These are phyloP conservation scores for Fusarium equiseti DNA, from an alignment of 2,329 filamentous ascomycete species.

Conservation along the genomic window DNA sequence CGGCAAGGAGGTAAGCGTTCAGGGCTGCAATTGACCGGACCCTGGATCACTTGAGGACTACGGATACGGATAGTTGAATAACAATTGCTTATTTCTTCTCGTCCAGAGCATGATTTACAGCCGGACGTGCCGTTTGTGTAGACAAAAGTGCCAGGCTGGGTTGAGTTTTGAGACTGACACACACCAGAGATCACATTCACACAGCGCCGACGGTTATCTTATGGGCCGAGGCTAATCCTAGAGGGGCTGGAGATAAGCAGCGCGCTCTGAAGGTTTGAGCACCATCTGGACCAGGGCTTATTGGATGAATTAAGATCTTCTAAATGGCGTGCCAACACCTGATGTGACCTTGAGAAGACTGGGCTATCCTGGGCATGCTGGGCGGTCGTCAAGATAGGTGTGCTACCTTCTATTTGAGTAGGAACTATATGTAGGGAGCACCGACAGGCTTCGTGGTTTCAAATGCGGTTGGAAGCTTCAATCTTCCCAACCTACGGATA, in stretches of 20 bases:
- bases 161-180: slow-evolving; percentile 15
- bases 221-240: slow-evolving; percentile 42
- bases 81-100: slow-evolving; percentile 9
- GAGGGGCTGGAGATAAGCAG: slow-evolving; percentile 47
- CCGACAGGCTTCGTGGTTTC: background rate
- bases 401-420: background rate
- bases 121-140: slow-evolving; percentile 28
- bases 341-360: slow-evolving; percentile 18
- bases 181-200: slow-evolving; percentile 2
- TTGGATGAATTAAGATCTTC: slow-evolving; percentile 31
- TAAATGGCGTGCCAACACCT: slow-evolving; percentile 37
- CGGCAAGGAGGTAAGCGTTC: slow-evolving; percentile 2
- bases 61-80: background rate
- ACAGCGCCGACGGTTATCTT: slow-evolving; percentile 31
- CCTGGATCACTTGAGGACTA: slow-evolving; percentile 25
- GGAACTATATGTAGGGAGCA: background rate
- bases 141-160: slow-evolving; percentile 41
- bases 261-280: slow-evolving; percentile 27
- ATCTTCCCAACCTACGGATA: background rate
- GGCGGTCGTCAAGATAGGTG: background rate
- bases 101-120: slow-evolving; percentile 21
- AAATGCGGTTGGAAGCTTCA: background rate
- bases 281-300: slow-evolving; percentile 27
- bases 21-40: slow-evolving; percentile 5
- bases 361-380: background rate